Evolutionary conservation across 148 eudicot species (phyloP), one percentile per base, ranked within the genome.

Genomic region (Chenopodium formosanum): DNA sequence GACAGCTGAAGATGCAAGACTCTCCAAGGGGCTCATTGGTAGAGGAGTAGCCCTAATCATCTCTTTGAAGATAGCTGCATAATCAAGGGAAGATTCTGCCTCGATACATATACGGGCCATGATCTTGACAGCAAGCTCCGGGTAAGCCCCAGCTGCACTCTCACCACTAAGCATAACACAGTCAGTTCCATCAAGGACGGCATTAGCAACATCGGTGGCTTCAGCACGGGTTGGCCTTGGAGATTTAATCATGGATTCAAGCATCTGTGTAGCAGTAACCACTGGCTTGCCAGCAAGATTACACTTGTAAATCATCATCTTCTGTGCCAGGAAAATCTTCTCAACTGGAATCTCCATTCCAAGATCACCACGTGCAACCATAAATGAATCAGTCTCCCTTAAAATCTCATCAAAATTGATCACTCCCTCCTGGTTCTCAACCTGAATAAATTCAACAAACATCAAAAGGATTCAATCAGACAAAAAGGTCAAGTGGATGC

Each of bases 281-380:
- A 92, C 95, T 20, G 95, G 93, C 82, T 92, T 92, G 32, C 95
- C 95, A 29, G 84, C 95, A 64, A 92, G 87, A 75, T 92, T 92
- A 63, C 97, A 93, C 90, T 93, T 93, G 85, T 93, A 93, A 53
- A 93, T 93, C 97, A 93, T 93, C 97, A 92, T 90, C 63, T 92
- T 92, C 60, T 93, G 97, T 8, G 97, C 94, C 13, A 93, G 86
- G 90, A 93, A 93, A 25, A 93, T 93, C 82, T 93, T 93, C 83
- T 93, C 97, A 22, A 93, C 92, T 1, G 97, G 97, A 69, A 93
- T 93, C 85, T 93, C 97, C 97, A 91, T 93, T 77, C 97, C 97
- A 34, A 93, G 93, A 83, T 91, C 97, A 72, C 97, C 97, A 82
- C 97, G 93, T 4, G 97, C 97, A 89, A 93, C 94, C 97, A 93